Evolutionary conservation across 2,329 filamentous ascomycete genomes (phyloP), one percentile per base, ranked within the genome.

Genomic region (Ascosphaera acerosa): DNA sequence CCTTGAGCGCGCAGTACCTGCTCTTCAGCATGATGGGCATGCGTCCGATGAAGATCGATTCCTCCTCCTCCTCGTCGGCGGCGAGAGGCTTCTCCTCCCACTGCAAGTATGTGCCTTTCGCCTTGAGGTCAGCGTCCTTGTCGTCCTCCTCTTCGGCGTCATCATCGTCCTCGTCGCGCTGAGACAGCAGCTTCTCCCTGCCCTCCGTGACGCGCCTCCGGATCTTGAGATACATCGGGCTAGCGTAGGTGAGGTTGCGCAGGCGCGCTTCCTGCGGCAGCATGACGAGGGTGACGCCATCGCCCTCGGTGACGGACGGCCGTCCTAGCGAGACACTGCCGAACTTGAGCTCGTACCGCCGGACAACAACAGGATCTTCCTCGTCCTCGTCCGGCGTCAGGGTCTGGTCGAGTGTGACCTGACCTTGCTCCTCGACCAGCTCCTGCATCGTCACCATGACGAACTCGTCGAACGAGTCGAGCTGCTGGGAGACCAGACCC

Each of bases 11-110:
- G 53, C 87, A 97, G 43, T 90, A 87, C 52, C 84, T 78, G 18
- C 82, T 92, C 57, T 92, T 91, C 43, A 97, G 64, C 87, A 97
- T 97, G 47, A 94, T 81, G 2, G 87, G 87, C 43, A 97, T 65
- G 50, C 90, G 90, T 42, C 87, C 87, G 38, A 94, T 80, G 50
- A 89, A 94, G 22, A 92, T 74, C 44, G 71, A 69, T 41, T 76
- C 66, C 37, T 66, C 64, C 44, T 70, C 64, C 14, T 64, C 60
- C 34, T 64, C 57, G n/a, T 63, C 61, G 9, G 51, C 48, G 20
- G 40, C 46, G 32, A 44, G 40, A 4, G 52, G 45, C 28, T 57
- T 54, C 30, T 59, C 51, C 36, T 62, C 58, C 46, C 58, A 60
- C 15, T 52, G 43, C n/a, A 59, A 43, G 32, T 52, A 55, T 33